Evolutionary conservation across 768 basidiomycete species (phyloP).

Genomic region (Naematelia aurantialba): DNA sequence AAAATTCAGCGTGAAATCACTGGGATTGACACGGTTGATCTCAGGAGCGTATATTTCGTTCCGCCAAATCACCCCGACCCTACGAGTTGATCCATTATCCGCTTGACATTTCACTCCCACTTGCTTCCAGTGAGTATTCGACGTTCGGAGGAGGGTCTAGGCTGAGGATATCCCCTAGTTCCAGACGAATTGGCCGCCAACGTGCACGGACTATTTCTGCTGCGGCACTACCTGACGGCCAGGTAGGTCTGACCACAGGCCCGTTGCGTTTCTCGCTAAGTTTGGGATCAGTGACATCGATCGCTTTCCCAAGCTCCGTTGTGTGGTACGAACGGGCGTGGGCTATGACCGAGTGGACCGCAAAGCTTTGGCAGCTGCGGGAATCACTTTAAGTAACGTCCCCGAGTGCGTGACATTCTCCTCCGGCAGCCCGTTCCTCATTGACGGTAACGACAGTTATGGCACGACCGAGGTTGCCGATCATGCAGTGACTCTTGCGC

Average conservation of each 20-base stretch:
- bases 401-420: not conserved
- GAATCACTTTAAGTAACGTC: constrained; percentile 1
- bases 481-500: constrained; percentile 4
- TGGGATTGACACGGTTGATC: too few species aligned
- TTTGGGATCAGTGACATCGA: constrained; percentile 2
- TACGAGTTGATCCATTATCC: constrained; percentile 4
- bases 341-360: constrained; percentile 9
- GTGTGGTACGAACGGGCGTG: constrained; percentile 4
- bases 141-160: not conserved
- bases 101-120: not conserved
- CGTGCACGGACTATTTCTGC: not conserved
- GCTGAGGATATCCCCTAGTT: not conserved
- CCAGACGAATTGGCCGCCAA: not conserved
- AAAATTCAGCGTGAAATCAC: too few species aligned
- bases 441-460: not conserved
- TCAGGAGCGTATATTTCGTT: not conserved
- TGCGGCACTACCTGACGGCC: constrained; percentile 5
- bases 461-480: constrained; percentile 5
- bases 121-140: not conserved
- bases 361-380: not conserved
- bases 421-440: not conserved
- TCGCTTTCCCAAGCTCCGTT: constrained; percentile 2
- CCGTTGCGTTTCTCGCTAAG: too few species aligned
- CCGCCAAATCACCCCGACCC: not conserved
- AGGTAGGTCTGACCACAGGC: not conserved